Base-by-base conservation (phyloP, 495 filamentous ascomycete genomes). In the Penicillium bialowiezense region DNA sequence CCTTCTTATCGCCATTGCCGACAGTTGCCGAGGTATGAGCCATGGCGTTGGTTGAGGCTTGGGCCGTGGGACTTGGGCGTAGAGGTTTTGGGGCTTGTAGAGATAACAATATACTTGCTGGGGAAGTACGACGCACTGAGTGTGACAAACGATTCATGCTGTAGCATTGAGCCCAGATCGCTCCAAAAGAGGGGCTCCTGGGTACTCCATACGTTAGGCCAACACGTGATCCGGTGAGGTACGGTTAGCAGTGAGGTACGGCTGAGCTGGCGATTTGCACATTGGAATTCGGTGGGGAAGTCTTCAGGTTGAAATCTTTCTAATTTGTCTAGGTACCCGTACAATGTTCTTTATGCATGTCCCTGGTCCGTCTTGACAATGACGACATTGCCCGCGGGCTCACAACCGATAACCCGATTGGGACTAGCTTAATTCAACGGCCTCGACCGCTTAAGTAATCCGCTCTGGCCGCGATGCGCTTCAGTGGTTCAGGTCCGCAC, bases 371-470 rank as follows among this genome's bases (percentile, higher is more conserved):
- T n/a, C n/a, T 13, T 5, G 23, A 29, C 8, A 12, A 59, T 59
- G 52, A 56, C 44, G 56, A 41, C 34, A 55, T 44, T 38, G 28
- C 24, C n/a, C n/a, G n/a, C n/a, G n/a, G n/a, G n/a, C n/a, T 14
- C 36, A 33, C 5, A 51, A 55, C 52, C 48, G 53, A 55, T 52
- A 43, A 28, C 43, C 47, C 0, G 42, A 50, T 28, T 5, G 1
- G 46, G 57, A 21, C 23, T 60, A 60, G 57, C 35, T 42, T 24
- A 13, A 17, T 9, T 5, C 33, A 31, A 13, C 9, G 39, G 52
- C 41, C 52, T 56, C 43, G 50, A 54, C 49, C 50, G 60, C 54
- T 61, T 32, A 58, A 61, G 33, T 64, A 51, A 59, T 38, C 55
- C n/a, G n/a, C n/a, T n/a, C n/a, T n/a, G n/a, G n/a, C n/a, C 0